Evolutionary conservation across 345 rosid genomes (phyloP).

Genomic region (Arabis alpina): DNA sequence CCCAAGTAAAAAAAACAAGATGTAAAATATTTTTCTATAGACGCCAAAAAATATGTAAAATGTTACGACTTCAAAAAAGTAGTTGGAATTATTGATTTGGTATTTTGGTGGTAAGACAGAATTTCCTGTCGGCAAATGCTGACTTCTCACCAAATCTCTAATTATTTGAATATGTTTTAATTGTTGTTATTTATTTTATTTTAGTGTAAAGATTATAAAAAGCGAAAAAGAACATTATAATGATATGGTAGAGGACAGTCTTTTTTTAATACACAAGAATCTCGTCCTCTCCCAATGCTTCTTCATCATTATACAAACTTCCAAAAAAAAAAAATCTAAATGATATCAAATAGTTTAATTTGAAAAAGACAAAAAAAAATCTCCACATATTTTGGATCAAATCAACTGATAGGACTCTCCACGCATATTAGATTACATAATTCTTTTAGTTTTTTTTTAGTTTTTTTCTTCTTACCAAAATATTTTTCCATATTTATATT

Average conservation of each 20-base stretch:
- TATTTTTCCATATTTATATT: background rate
- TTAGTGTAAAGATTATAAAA: constrained; percentile 19
- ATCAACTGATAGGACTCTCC: background rate
- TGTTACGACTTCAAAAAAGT: constrained; percentile 27
- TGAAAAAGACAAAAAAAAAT: background rate
- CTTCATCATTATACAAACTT: constrained; percentile 39
- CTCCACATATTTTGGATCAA: background rate
- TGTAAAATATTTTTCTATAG: no score
- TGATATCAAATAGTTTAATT: no score
- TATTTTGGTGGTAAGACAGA: constrained; percentile 46
- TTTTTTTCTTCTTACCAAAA: background rate
- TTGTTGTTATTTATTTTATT: background rate
- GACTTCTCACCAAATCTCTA: constrained; percentile 47
- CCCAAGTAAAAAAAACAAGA: no score
- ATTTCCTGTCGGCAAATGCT: constrained; percentile 46
- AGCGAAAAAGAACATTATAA: constrained; percentile 29
- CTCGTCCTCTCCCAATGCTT: constrained; percentile 44
- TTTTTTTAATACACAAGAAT: constrained; percentile 35
- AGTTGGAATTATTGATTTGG: constrained; percentile 47
- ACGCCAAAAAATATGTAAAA: constrained; percentile 22
- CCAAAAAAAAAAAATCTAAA: no score
- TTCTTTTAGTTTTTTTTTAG: no score
- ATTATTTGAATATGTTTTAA: constrained; percentile 19
- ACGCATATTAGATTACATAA: background rate
- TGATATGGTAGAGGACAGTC: constrained; percentile 39